Base-by-base conservation (phyloP, 768 basidiomycete genomes). In the Rhizopogon sp. region DNA sequence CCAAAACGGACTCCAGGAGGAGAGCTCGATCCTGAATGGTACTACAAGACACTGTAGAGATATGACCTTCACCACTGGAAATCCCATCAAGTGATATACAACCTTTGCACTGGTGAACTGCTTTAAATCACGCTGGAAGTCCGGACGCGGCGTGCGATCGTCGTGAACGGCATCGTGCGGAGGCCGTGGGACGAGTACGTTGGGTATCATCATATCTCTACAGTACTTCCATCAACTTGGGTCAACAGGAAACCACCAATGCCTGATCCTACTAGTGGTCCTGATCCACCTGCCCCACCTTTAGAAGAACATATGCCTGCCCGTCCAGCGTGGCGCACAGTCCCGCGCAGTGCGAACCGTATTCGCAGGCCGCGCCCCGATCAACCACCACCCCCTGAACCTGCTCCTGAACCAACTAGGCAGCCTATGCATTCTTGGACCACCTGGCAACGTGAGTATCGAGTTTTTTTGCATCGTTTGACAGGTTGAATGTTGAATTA, bases 21-120 rank as follows among this genome's bases (percentile, higher is more conserved):
- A 49, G 86, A 90, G 67, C 93, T 88, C 63, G 87, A 91, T 62
- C 80, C 85, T 7, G 84, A 88, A n/a, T 93, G 91, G 91, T 84
- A n/a, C n/a, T n/a, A n/a, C n/a, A 39, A 59, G 71, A 50, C 22
- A 16, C 17, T 53, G 25, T 25, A 25, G 25, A 25, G 25, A 25
- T 25, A 25, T 25, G 25, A 25, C 25, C 25, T 25, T 25, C 25
- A 25, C 25, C 25, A 25, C 25, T 25, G 25, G 5, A 25, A 25
- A 25, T 4, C 3, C 5, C 25, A 25, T 25, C 25, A 5, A 25
- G 25, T 4, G 25, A 25, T 25, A 25, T 25, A 25, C 3, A 25
- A 25, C 25, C 25, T 25, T 25, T 25, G 4, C 25, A 25, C 3
- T 25, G 25, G 3, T 25, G 25, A 25, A 25, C 25, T 25, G 25